A percentile compares a stretch with the other conserved stretches of the same genome.
Evolutionary conservation across 352 stramenopile species (phyloP).

Genomic region (Pythium aphanidermatum): DNA sequence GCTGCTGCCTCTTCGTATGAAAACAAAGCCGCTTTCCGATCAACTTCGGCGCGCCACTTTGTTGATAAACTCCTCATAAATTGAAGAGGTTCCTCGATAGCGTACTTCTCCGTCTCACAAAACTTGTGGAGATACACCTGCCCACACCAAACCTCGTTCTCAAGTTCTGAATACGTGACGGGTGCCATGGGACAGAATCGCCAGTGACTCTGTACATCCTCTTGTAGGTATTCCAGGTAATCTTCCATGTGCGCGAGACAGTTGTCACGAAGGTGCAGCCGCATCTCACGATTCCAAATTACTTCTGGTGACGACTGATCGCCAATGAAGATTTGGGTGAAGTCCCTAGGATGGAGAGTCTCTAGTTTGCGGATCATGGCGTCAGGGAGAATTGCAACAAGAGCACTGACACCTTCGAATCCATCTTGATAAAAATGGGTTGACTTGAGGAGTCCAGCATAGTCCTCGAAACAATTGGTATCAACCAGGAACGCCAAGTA

Average conservation of each 20-base stretch:
- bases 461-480: conserved; percentile 41
- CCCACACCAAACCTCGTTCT: conserved; percentile 91
- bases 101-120: conserved; percentile 80
- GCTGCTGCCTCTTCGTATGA: conserved; percentile 32
- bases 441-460: conserved; percentile 59
- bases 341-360: conserved; percentile 68
- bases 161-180: conserved; percentile 85
- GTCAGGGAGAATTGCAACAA: conserved; percentile 85
- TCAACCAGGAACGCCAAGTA: conserved; percentile 65
- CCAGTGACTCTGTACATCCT: conserved; percentile 87
- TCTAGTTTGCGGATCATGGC: conserved; percentile 88
- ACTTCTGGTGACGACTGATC: conserved; percentile 87
- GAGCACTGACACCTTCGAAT: conserved; percentile 48
- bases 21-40: conserved; percentile 23
- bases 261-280: conserved; percentile 81
- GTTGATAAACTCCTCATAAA: conserved; percentile 82
- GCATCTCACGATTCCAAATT: conserved; percentile 94
- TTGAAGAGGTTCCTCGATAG: conserved; percentile 77
- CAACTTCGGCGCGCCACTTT: conserved; percentile 74
- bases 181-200: conserved; percentile 90
- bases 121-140: conserved; percentile 92
- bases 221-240: conserved; percentile 82
- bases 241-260: conserved; percentile 90
- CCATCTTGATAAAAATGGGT: conserved; percentile 53
- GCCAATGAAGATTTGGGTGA: conserved; percentile 86